Evolutionary conservation across 2,329 filamentous ascomycete genomes (phyloP).

Genomic region (Claviceps sp.): DNA sequence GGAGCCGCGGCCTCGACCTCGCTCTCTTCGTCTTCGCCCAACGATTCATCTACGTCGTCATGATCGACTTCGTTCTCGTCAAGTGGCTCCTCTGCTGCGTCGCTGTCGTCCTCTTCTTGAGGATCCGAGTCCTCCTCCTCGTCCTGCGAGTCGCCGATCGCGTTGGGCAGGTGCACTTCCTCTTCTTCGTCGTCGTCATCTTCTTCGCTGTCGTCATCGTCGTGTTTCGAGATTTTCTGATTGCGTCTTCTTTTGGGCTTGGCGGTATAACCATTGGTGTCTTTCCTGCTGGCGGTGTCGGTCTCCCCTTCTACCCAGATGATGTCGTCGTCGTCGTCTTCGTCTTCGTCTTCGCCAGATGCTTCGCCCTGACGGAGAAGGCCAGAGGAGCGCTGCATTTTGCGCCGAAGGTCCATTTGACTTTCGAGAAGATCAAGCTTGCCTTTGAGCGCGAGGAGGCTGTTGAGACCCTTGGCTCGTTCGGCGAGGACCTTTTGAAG

Average conservation of each 20-base stretch:
- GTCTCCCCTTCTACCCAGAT: conserved; percentile 82
- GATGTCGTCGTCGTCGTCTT: conserved; percentile 60
- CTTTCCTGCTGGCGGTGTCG: conserved; percentile 30
- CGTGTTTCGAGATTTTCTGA: conserved; percentile 18
- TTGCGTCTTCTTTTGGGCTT: conserved; percentile 24
- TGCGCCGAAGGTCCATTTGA: conserved; percentile 69
- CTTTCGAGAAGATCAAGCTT: conserved; percentile 90
- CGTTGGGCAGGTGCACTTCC: conserved; percentile 42
- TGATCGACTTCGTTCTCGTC: conserved; percentile 48
- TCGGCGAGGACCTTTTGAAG: conserved; percentile 81
- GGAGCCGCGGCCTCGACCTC: conserved; percentile 35
- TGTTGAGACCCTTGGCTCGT: conserved; percentile 68
- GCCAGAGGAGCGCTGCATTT: conserved; percentile 39
- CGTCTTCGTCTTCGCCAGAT: conserved; percentile 42
- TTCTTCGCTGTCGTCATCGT: conserved; percentile 21
- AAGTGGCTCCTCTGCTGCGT: conserved; percentile 34
- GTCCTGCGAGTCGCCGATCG: conserved; percentile 47
- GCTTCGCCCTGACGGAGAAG: conserved; percentile 32
- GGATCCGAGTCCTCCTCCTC: conserved; percentile 33
- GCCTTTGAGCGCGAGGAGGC: conserved; percentile 78
- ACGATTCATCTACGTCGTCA: conserved; percentile 41
- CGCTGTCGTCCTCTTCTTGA: conserved; percentile 29
- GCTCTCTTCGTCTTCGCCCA: conserved; percentile 42
- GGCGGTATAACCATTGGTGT: conserved; percentile 20
- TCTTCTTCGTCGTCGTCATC: conserved; percentile 49